Evolutionary conservation across 768 basidiomycete species (phyloP).

Genomic region (Mycena alexandri): DNA sequence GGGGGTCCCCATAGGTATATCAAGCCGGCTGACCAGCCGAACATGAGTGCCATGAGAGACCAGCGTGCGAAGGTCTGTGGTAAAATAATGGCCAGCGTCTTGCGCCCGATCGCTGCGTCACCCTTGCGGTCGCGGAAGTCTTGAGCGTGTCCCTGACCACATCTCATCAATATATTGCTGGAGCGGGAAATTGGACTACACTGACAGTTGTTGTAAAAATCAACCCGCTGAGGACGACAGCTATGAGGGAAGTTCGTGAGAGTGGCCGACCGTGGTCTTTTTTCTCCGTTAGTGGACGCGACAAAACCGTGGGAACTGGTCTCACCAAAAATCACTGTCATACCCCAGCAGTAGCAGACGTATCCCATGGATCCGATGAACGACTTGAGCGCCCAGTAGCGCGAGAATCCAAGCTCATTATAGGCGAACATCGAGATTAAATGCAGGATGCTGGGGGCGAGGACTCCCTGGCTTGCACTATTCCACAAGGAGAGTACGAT

Average conservation of each 20-base stretch:
- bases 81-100: constrained; percentile 38
- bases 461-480: constrained; percentile 30
- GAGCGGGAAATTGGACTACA: not conserved
- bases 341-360: constrained; percentile 41
- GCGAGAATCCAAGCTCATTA: constrained; percentile 38
- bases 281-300: not conserved
- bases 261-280: constrained; percentile 35
- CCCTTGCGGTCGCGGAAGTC: constrained; percentile 41
- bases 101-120: constrained; percentile 41
- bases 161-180: not conserved
- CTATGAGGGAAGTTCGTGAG: constrained; percentile 32
- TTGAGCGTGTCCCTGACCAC: constrained; percentile 38
- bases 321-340: constrained; percentile 38
- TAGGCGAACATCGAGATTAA: constrained; percentile 36
- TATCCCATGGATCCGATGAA: constrained; percentile 39
- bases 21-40: constrained; percentile 29
- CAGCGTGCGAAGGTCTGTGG: constrained; percentile 38
- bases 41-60: constrained; percentile 34
- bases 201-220: constrained; percentile 52
- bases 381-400: constrained; percentile 34
- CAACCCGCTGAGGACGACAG: constrained; percentile 46
- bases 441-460: constrained; percentile 31
- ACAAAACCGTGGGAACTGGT: not conserved
- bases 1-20: constrained; percentile 39
- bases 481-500: constrained; percentile 23